Evolutionary conservation across 805 yeast genomes (phyloP).

Genomic region (Nakazawaea peltata): DNA sequence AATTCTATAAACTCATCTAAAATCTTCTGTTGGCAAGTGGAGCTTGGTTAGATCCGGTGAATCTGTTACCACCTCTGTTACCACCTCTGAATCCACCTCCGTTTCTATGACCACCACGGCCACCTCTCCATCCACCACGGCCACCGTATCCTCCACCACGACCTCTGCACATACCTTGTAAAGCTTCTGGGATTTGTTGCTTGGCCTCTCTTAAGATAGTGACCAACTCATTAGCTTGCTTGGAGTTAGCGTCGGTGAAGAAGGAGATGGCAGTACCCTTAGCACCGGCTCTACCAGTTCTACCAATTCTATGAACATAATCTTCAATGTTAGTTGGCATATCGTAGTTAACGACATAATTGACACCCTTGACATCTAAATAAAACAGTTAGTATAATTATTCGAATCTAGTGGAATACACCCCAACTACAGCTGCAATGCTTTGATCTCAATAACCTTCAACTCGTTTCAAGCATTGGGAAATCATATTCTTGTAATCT

Average conservation of each 20-base stretch:
- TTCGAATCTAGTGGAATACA: background rate
- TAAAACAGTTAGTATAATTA: conserved; percentile 7
- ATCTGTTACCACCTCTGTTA: conserved; percentile 30
- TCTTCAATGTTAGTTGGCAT: conserved; percentile 99
- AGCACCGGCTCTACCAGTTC: conserved; percentile 99
- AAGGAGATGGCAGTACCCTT: conserved; percentile 92
- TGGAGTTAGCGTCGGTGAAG: conserved; percentile 81
- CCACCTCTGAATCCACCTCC: conserved; percentile 43
- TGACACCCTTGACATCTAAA: conserved; percentile 95
- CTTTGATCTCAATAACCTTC: too few relatives aligned
- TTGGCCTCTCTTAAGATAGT: conserved; percentile 93
- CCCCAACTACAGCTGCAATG: too few relatives aligned
- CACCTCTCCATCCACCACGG: conserved; percentile 27
- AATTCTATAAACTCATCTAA: conserved; percentile 13
- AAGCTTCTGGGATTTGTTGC: conserved; percentile 77
- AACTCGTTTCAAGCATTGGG: too few relatives aligned
- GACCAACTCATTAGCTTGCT: conserved; percentile 84
- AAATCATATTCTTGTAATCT: too few relatives aligned
- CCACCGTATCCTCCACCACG: conserved; percentile 57
- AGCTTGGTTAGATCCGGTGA: conserved; percentile 38
- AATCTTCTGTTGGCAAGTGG: conserved; percentile 40
- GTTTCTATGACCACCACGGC: conserved; percentile 44
- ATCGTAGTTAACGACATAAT: conserved; percentile 87
- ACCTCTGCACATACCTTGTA: conserved; percentile 69
- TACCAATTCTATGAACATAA: conserved; percentile 97